These are phyloP conservation scores for Raddia distichophylla DNA, from an alignment of 176 grass and related monocot species.

Conservation along the genomic window DNA sequence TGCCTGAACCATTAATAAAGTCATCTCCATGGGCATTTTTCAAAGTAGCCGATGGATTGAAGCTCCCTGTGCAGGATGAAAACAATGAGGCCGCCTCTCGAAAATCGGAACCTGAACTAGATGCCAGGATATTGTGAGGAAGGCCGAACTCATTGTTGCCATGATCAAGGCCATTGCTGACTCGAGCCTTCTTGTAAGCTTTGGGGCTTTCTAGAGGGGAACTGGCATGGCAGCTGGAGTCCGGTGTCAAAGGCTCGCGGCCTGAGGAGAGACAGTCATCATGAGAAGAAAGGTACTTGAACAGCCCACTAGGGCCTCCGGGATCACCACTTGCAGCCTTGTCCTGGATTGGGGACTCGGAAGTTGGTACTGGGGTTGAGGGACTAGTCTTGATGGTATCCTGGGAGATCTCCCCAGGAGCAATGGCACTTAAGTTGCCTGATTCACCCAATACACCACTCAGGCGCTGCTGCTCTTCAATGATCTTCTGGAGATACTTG, in stretches of 20 bases:
- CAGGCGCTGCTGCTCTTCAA: constrained; percentile 45
- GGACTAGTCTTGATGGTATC: constrained; percentile 42
- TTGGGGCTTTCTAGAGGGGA: constrained; percentile 29
- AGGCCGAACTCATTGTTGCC: background rate
- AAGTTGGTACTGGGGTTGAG: constrained; percentile 40
- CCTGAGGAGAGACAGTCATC: constrained; percentile 39
- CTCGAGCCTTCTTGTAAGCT: constrained; percentile 34
- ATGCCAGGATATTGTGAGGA: constrained; percentile 22
- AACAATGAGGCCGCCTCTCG: constrained; percentile 16
- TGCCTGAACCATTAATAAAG: constrained; percentile 33
- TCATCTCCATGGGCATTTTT: background rate
- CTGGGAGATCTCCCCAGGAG: background rate
- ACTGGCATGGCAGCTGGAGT: constrained; percentile 38
- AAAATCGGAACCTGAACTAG: constrained; percentile 30
- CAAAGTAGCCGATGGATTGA: background rate
- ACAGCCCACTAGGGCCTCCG: background rate
- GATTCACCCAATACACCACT: constrained; percentile 42
- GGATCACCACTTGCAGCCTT: constrained; percentile 23
- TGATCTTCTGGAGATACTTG: constrained; percentile 54
- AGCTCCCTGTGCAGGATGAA: background rate
- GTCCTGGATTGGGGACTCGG: constrained; percentile 25
- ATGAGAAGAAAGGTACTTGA: constrained; percentile 33
- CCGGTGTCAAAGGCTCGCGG: constrained; percentile 25
- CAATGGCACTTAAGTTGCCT: constrained; percentile 1
- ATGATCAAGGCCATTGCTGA: background rate